phyloP scores from a whole-genome alignment of 805 yeast genomes.

The Danielia reshetovae region DNA sequence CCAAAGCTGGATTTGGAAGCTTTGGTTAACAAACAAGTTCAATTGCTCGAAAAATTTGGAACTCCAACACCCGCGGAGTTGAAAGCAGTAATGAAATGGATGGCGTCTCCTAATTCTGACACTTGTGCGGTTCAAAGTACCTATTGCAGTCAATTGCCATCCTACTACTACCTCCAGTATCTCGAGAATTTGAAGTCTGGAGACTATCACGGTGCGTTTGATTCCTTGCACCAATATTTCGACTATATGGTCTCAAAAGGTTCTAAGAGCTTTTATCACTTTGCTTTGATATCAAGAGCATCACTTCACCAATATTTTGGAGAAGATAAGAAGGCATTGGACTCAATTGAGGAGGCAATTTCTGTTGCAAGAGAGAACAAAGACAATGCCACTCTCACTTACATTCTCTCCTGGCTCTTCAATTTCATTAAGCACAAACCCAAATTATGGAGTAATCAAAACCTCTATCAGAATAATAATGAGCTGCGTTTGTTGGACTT shows the following conservation, averaged over 20 bases:
- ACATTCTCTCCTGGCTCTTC: constrained; percentile 69
- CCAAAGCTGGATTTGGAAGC: constrained; percentile 50
- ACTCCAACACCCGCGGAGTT: constrained; percentile 46
- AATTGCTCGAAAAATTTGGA: constrained; percentile 48
- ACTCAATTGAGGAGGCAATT: constrained; percentile 83
- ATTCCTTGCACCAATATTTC: constrained; percentile 54
- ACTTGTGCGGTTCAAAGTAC: constrained; percentile 30
- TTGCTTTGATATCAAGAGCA: constrained; percentile 70
- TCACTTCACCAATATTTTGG: constrained; percentile 67
- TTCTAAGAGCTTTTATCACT: constrained; percentile 65
- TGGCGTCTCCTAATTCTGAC: constrained; percentile 46
- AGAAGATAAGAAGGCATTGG: constrained; percentile 62
- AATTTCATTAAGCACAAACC: constrained; percentile 70
- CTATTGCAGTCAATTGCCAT: constrained; percentile 26
- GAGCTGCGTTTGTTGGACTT: constrained; percentile 66
- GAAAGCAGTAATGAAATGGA: constrained; percentile 35
- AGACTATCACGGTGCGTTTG: constrained; percentile 57
- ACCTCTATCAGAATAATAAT: constrained; percentile 46
- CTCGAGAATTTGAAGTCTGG: constrained; percentile 54
- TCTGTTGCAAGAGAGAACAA: constrained; percentile 82
- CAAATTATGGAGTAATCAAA: constrained; percentile 41
- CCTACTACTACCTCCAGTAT: constrained; percentile 55
- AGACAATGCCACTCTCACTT: constrained; percentile 68
- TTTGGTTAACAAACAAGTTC: constrained; percentile 51
- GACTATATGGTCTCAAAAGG: constrained; percentile 72